Percentiles rank a stretch among this genome's conserved stretches.
Conservation (phyloP, 768 basidiomycete species). For the Rickenella mellea region DNA sequence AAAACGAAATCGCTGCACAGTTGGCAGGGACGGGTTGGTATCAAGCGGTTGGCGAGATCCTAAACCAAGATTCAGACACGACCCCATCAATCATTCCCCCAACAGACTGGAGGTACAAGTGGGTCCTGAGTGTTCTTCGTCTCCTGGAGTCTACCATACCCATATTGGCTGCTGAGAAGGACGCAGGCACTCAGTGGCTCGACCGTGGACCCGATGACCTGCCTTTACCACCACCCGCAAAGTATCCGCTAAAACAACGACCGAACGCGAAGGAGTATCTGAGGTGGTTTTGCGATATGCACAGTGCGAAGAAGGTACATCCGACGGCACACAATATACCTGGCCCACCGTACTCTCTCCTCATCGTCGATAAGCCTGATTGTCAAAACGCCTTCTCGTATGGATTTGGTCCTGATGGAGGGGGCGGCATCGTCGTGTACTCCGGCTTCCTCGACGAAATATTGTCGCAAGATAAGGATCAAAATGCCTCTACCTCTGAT, state of each 20-base stretch:
- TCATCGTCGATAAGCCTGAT: conserved; percentile 82
- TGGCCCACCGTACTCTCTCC: conserved; percentile 83
- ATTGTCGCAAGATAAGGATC: conserved; percentile 32
- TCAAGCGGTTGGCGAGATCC: conserved; percentile 68
- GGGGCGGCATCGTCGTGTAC: conserved; percentile 90
- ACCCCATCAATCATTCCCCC: conserved; percentile 53
- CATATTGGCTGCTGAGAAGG: conserved; percentile 48
- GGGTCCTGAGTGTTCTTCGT: conserved; percentile 77
- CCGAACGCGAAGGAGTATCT: conserved; percentile 70
- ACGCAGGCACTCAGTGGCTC: conserved; percentile 48
- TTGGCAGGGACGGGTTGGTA: conserved; percentile 85
- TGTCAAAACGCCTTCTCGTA: conserved; percentile 89
- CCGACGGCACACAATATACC: conserved; percentile 48
- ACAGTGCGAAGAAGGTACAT: conserved; percentile 33
- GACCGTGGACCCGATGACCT: conserved; percentile 34
- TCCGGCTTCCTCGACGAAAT: conserved; percentile 90
- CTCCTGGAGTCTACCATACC: conserved; percentile 70
- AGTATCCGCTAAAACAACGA: conserved; percentile 76
- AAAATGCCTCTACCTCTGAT: background rate
- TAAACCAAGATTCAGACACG: conserved; percentile 51
- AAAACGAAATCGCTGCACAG: conserved; percentile 78
- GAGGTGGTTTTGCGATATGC: conserved; percentile 41
- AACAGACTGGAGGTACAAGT: conserved; percentile 82
- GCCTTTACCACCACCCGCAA: conserved; percentile 73
- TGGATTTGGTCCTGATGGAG: conserved; percentile 87